Evolutionary conservation across 1,284 basidiomycete genomes (phyloP).

Genomic region (Naganishia albida): DNA sequence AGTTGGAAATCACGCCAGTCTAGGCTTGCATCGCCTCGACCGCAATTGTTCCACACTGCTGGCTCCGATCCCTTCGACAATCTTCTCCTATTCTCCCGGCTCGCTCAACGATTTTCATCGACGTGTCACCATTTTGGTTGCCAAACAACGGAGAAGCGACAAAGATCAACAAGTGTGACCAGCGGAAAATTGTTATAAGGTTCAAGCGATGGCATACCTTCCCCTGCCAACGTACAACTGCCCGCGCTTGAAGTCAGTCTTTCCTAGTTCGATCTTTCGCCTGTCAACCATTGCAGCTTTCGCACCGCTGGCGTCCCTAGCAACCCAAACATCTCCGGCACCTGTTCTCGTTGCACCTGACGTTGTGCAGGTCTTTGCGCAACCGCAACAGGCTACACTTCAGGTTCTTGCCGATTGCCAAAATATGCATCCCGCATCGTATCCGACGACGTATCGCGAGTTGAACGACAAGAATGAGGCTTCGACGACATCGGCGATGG

Average conservation of each 20-base stretch:
- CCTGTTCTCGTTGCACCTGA: conserved; percentile 1
- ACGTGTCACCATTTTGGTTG: conserved; percentile 14
- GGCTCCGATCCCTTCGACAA: conserved; percentile 12
- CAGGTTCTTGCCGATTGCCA: background rate
- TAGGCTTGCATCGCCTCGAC: background rate
- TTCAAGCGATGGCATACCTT: conserved; percentile 12
- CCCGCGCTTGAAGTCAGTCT: conserved; percentile 1
- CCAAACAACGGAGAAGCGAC: background rate
- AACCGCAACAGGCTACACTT: too few species aligned
- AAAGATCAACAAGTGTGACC: too few species aligned
- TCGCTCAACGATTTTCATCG: background rate
- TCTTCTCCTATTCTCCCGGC: conserved; percentile 9
- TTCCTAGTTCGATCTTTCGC: conserved; percentile 3
- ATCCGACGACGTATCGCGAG: conserved; percentile 4
- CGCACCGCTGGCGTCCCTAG: background rate
- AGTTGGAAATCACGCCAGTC: background rate
- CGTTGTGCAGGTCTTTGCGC: too few species aligned
- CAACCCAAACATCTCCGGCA: background rate
- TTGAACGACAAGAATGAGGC: conserved; percentile 1
- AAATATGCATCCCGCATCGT: conserved; percentile 5
- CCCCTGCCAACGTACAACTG: conserved; percentile 10
- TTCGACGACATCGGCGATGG: background rate
- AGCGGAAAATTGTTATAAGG: too few species aligned
- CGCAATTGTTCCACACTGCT: background rate
- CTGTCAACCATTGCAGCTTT: background rate